Evolutionary conservation across 2,329 filamentous ascomycete genomes (phyloP).

Genomic region (Ceratocystiopsis minuta): DNA sequence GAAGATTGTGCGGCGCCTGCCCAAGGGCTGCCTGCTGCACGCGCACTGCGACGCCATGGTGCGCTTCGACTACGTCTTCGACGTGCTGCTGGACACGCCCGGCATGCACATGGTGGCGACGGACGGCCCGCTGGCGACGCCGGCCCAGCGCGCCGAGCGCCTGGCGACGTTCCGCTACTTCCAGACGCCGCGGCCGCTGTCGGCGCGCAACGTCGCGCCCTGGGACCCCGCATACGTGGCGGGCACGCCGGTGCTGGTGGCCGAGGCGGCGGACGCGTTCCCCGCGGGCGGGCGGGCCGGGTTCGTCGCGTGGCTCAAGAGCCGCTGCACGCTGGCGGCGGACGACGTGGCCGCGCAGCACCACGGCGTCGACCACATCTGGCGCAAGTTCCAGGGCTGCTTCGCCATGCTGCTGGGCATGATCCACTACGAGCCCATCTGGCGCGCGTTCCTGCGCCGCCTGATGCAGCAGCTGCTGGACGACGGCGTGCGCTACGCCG

Average conservation of each 20-base stretch:
- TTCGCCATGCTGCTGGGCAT: constrained; percentile 59
- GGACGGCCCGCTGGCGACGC: constrained; percentile 36
- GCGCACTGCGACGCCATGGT: constrained; percentile 86
- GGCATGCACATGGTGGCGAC: constrained; percentile 53
- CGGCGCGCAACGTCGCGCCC: constrained; percentile 16
- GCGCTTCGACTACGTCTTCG: constrained; percentile 64
- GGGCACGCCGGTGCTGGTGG: constrained; percentile 37
- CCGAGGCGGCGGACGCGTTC: constrained; percentile 52
- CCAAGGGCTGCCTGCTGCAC: constrained; percentile 74
- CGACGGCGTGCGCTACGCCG: constrained; percentile 73
- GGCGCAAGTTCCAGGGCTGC: constrained; percentile 60
- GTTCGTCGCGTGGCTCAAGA: constrained; percentile 63
- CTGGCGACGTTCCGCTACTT: constrained; percentile 31
- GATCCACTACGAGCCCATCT: constrained; percentile 81
- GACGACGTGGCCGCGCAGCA: constrained; percentile 64
- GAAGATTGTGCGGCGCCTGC: constrained; percentile 70
- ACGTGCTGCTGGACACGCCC: constrained; percentile 49
- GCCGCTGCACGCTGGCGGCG: constrained; percentile 51
- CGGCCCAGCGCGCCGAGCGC: constrained; percentile 33
- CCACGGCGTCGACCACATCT: constrained; percentile 67
- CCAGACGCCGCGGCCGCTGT: constrained; percentile 8
- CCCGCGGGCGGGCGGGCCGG: constrained; percentile 51
- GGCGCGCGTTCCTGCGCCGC: constrained; percentile 53
- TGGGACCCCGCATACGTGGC: constrained; percentile 50
- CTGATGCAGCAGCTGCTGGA: constrained; percentile 54